phyloP scores from a whole-genome alignment of 495 filamentous ascomycete genomes.

The Sporormia fimetaria region DNA sequence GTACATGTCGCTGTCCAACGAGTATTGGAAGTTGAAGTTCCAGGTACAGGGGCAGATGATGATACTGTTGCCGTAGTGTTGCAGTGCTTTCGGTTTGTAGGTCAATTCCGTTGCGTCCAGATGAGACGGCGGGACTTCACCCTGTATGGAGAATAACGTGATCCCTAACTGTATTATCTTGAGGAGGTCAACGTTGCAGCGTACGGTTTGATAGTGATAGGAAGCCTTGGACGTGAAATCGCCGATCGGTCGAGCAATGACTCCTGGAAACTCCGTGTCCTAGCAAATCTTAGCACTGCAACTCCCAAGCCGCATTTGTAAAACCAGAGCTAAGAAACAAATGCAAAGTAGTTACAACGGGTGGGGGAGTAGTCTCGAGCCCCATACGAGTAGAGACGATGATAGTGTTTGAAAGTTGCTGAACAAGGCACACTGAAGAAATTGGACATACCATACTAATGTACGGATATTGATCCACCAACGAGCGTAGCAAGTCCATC shows the following conservation, averaged over 20 bases:
- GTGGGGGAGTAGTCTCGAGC: no score
- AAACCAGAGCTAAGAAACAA: no score
- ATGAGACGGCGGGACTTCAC: conserved; percentile 65
- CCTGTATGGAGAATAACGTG: conserved; percentile 77
- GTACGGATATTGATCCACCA: conserved; percentile 85
- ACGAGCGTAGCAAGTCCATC: conserved; percentile 62
- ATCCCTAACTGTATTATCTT: conserved; percentile 96
- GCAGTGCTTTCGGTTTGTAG: conserved; percentile 26
- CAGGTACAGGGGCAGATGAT: conserved; percentile 74
- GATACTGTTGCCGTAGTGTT: conserved; percentile 42
- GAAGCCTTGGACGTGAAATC: conserved; percentile 86
- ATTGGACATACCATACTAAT: conserved; percentile 96
- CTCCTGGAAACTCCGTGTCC: conserved; percentile 97
- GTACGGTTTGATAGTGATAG: conserved; percentile 96
- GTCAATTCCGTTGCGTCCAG: conserved; percentile 43
- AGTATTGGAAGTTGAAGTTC: conserved; percentile 99
- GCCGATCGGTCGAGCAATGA: conserved; percentile 90
- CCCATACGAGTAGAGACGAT: no score
- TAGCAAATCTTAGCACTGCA: conserved; percentile 32
- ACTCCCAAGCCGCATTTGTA: no score
- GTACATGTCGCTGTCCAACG: conserved; percentile 90
- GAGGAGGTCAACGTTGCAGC: conserved; percentile 91
- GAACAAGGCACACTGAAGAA: no score
- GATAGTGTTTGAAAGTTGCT: no score
- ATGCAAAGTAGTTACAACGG: no score